Evolutionary conservation across 2,329 filamentous ascomycete genomes (phyloP), one percentile per base, ranked within the genome.

Genomic region (Xylaria sp.): DNA sequence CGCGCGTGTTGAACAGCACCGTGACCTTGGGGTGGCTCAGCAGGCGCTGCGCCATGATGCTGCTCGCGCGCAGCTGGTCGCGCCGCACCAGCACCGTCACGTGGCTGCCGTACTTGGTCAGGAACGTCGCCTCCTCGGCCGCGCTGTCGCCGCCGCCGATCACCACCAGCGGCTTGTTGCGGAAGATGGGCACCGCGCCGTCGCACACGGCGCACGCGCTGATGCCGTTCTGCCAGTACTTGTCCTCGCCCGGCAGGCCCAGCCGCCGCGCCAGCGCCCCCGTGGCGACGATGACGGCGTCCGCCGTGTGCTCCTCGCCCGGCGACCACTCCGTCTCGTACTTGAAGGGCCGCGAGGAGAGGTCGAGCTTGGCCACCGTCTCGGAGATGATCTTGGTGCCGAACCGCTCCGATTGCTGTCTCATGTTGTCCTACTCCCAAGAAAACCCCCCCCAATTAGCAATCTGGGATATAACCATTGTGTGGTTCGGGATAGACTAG

Each of bases 171-270:
- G 90, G 93, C 82, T 96, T 96, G 75, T 97, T 91, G 66, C 93
- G 85, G 87, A 96, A 99, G 74, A 99, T 97, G 56, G 94, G 94
- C 43, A 97, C 88, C 45, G 92, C 94, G 61, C 94, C 94, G 71
- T 99, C 94, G 76, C 94, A 99, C 44, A 99, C 94, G 29, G 94
- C 94, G 76, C 94, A 99, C 45, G 94, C 94, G 48, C 89, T 94
- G 71, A 99, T 91, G 64, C 94, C 94, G 72, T 90, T 94, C 72
- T 96, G 92, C 95, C 95, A 99, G 84, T 92, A 99, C 73, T 87
- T 90, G 50, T 96, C 90, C 79, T 99, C 94, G 50, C 94, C 95
- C 11, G 86, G 79, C 43, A 99, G 84, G 72, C 88, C 79, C 50
- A 99, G 78, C 60, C 95, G 85, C 63, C 90, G 83, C 34, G 94